These are phyloP conservation scores for Hypoxylon cercidicola DNA, from an alignment of 495 filamentous ascomycete genomes.

Conservation along the genomic window DNA sequence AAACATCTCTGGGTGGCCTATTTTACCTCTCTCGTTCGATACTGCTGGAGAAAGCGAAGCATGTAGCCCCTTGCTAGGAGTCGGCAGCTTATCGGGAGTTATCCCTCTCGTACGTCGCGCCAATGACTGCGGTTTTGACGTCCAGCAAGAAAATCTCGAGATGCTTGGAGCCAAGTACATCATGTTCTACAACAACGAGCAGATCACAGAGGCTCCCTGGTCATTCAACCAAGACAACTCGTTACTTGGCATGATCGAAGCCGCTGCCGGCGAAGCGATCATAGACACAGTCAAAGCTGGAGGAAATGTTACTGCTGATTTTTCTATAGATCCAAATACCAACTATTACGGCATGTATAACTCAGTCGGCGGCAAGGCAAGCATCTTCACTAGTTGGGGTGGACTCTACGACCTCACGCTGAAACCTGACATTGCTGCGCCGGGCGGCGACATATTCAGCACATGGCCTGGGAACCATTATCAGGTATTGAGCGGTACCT, in stretches of 20 bases:
- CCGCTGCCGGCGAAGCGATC: constrained; percentile 40
- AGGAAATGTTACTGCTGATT: constrained; percentile 43
- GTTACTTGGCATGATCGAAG: constrained; percentile 36
- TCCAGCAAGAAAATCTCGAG: constrained; percentile 41
- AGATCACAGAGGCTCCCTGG: constrained; percentile 25
- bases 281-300: constrained; percentile 38
- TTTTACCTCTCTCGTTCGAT: constrained; percentile 43
- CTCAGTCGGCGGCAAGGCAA: constrained; percentile 42
- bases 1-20: constrained; percentile 25
- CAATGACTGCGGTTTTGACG: constrained; percentile 40
- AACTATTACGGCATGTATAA: constrained; percentile 43
- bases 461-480: constrained; percentile 54
- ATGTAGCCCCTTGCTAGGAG: constrained; percentile 35
- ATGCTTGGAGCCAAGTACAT: constrained; percentile 44
- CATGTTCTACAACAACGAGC: constrained; percentile 44
- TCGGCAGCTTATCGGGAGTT: constrained; percentile 51
- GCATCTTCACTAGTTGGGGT: constrained; percentile 59
- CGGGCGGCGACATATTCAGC: constrained; percentile 60
- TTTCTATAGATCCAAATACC: constrained; percentile 39
- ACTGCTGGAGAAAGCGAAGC: constrained; percentile 29
- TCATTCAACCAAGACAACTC: constrained; percentile 22
- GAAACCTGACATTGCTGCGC: constrained; percentile 58
- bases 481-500: constrained; percentile 57
- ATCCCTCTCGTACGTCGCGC: too few species aligned
- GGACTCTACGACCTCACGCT: constrained; percentile 55